Evolutionary conservation across 176 grass and related monocot genomes (phyloP), one percentile per base, ranked within the genome.

Genomic region (Poa annua): DNA sequence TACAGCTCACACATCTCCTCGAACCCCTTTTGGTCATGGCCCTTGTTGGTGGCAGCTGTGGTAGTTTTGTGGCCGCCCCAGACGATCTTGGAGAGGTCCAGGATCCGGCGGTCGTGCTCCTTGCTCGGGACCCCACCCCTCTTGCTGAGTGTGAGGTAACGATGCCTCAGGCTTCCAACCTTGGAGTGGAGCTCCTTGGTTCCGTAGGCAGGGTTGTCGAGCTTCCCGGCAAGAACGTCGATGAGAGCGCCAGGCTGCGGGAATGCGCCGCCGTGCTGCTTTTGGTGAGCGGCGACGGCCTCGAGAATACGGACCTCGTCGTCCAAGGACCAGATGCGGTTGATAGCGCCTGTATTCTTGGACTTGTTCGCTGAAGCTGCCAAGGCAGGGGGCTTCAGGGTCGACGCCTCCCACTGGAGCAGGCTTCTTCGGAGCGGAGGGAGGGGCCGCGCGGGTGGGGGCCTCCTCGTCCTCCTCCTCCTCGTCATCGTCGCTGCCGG

Each of bases 301-400:
- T 79, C 66, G 20, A 90, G 88, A 41, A 93, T 79, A 21, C 78
- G 51, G 15, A 67, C n/a, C 59, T 85, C 85, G 34, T 90, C 85
- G 0, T 83, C 82, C 7, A 47, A 26, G 25, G 78, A 84, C 91
- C 88, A 93, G 64, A 65, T 16, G 64, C 81, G 81, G 19, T 81
- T 76, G 52, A 78, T 63, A 0, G 4, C 12, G 56, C 25, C 7
- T 36, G 36, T 38, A 42, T 74, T 81, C 42, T 80, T 79, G 53
- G 36, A 44, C 15, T 29, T 29, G 29, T 29, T 29, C 29, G 29
- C 29, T 29, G 29, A 29, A 29, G 29, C 29, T 29, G 5, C 13
- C 50, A 39, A 12, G 25, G 66, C 8, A 21, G 62, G 13, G 25
- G 8, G 38, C 75, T 83, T 86, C 25, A 17, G 11, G 48, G 0